phyloP scores from a whole-genome alignment of 371 early-diverging fungal species.

The Haplosporangium sp. region DNA sequence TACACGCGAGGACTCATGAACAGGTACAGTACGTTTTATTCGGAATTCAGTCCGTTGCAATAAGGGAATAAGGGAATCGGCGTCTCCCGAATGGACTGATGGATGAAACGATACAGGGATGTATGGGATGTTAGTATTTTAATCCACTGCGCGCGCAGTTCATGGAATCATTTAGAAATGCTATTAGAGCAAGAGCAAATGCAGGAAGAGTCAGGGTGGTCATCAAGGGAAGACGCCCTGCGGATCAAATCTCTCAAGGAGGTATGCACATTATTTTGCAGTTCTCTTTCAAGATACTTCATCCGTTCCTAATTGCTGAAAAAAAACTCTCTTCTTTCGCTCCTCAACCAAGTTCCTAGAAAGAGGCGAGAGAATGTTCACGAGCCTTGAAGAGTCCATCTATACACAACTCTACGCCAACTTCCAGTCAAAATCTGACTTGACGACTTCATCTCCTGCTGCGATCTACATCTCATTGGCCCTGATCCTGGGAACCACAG shows the following conservation, averaged over 20 bases:
- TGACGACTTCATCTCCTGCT: background rate
- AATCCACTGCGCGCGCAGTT: no score
- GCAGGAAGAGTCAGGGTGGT: no score
- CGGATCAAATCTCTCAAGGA: no score
- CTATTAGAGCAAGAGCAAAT: no score
- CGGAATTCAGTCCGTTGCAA: background rate
- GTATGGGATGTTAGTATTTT: no score
- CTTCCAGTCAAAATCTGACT: conserved; percentile 1
- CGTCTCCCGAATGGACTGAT: background rate
- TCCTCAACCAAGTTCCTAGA: conserved; percentile 33
- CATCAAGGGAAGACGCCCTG: no score
- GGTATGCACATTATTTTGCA: no score
- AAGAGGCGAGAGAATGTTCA: conserved; percentile 35
- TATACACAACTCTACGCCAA: conserved; percentile 12
- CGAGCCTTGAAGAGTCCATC: conserved; percentile 31
- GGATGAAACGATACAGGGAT: no score
- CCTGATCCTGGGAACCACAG: conserved; percentile 29
- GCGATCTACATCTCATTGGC: conserved; percentile 25
- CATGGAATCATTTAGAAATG: no score
- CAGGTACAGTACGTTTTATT: conserved; percentile 14
- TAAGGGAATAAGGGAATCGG: background rate
- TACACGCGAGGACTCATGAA: conserved; percentile 40
- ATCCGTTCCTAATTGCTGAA: background rate
- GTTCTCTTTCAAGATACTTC: no score
- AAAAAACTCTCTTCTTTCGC: background rate